Base-by-base conservation (phyloP, 257 asterid genomes). In the Salvia splendens region DNA sequence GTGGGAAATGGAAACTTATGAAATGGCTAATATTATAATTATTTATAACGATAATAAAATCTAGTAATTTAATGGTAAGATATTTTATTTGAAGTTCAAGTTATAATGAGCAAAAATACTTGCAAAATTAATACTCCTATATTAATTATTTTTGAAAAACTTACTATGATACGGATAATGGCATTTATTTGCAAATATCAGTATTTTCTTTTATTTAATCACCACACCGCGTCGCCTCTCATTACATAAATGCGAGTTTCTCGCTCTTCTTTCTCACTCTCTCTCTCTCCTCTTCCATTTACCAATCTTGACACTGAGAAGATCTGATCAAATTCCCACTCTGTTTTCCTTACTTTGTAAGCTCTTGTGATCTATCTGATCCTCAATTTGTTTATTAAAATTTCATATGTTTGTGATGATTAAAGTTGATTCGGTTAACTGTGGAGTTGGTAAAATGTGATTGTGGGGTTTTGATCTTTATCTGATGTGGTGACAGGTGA, bases 321-420 rank as follows among this genome's bases (percentile, higher is more conserved):
- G 76, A 69, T 73, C 79, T 47, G 77, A 80, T 73, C 75, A 55
- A 63, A 42, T 54, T 53, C 30, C 30, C 30, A 24, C 30, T 70
- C 14, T 8, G 30, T 33, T 4, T 48, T 52, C 50, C 55, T 11
- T 61, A 59, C 2, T 58, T 20, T 8, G 67, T 65, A 69, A 69
- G 70, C 66, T 58, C 40, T 5, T 30, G 4, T 3, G 64, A 66
- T 78, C 73, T 32, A 49, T n/a, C 5, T 15, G 4, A 3, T 58
- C 33, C 15, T 15, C 12, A 16, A 20, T 46, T 61, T 54, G 47
- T 17, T 33, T 24, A 20, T 36, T 56, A 9, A 5, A 11, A 5
- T 11, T 41, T 36, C 52, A 12, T 30, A 5, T 5, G 5, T 6
- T 36, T 3, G 32, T 38, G 55, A 7, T 55, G 54, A 9, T 51